Conservation (phyloP, 305 asterid species). For the Withania somnifera region DNA sequence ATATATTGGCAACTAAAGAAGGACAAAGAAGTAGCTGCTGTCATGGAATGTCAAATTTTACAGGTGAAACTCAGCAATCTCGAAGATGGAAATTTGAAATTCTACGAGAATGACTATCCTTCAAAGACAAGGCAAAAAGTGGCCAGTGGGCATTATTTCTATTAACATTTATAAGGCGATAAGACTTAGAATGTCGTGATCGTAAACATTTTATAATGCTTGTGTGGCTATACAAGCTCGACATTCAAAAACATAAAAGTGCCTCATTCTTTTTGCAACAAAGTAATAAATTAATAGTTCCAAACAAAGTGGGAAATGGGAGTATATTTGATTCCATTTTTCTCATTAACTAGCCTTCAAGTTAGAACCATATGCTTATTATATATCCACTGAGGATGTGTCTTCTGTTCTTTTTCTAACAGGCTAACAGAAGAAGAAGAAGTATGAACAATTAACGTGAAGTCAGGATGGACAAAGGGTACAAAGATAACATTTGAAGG, state of each 20-base stretch:
- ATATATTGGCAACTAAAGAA: too few relatives aligned
- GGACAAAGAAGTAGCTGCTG: too few relatives aligned
- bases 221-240: not conserved
- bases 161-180: not conserved
- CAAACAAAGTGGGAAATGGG: not conserved
- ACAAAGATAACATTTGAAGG: slow-evolving; percentile 63
- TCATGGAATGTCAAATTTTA: not conserved
- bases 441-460: slow-evolving; percentile 46
- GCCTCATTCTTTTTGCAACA: not conserved
- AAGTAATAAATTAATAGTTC: not conserved
- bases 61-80: too few relatives aligned
- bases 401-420: not conserved
- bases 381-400: not conserved
- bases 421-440: slow-evolving; percentile 51
- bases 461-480: slow-evolving; percentile 71
- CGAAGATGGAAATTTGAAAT: not conserved
- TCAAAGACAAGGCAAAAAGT: not conserved
- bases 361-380: not conserved
- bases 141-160: not conserved
- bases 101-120: not conserved
- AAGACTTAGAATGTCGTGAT: not conserved
- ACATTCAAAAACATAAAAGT: not conserved
- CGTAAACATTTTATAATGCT: not conserved
- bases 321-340: not conserved
- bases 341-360: not conserved